These are phyloP conservation scores for Rosa lucieae DNA, from an alignment of 306 rosid species.

Conservation along the genomic window DNA sequence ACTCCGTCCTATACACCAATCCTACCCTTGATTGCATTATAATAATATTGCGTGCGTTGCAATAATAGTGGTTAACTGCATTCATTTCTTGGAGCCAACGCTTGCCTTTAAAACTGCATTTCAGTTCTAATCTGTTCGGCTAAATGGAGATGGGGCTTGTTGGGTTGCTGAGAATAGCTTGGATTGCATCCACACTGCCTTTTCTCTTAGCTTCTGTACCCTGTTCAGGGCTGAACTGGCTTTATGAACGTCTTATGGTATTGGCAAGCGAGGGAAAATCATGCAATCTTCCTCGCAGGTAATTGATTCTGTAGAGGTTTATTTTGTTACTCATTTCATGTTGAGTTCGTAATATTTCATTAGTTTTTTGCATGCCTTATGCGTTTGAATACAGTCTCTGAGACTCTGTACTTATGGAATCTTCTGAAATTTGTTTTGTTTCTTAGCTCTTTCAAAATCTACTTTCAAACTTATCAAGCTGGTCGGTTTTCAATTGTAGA, in stretches of 20 bases:
- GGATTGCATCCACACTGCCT: constrained; percentile 32
- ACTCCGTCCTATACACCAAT: no score
- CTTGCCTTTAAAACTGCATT: neutral
- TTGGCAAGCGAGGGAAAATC: constrained; percentile 56
- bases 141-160: constrained; percentile 44
- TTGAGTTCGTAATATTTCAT: neutral
- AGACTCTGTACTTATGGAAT: neutral
- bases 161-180: constrained; percentile 57
- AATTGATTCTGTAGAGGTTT: neutral
- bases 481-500: constrained; percentile 39
- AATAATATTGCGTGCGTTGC: no score
- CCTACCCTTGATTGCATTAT: neutral
- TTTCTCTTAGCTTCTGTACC: no score
- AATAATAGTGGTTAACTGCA: neutral
- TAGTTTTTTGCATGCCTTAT: neutral
- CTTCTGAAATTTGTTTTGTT: neutral
- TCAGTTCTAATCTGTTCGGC: constrained; percentile 16
- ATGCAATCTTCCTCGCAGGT: constrained; percentile 61
- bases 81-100: neutral
- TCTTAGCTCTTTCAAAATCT: neutral
- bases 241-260: no score
- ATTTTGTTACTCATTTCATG: neutral
- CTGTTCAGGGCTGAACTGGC: no score
- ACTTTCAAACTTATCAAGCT: neutral
- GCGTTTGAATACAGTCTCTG: no score